Base-by-base conservation (phyloP, 192 early-diverging fungal species). In the Piromyces finnis region DNA sequence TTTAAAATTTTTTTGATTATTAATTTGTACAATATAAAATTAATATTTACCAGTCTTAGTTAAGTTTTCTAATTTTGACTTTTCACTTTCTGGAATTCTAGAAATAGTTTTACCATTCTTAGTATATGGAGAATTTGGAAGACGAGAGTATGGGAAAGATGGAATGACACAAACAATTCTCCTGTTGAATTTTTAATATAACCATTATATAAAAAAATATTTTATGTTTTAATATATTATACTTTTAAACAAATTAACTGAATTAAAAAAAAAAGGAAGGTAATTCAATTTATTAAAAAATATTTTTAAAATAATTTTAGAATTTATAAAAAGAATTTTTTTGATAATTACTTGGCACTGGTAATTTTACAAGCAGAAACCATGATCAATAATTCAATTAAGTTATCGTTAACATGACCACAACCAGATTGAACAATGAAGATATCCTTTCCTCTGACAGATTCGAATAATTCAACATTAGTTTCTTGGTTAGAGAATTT, bases 401-500 rank as follows among this genome's bases (percentile, higher is more conserved):
- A 77, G 18, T 79, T 78, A 39, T 81, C 80, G 80, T 81, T 81
- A 26, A 81, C 80, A 32, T 22, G 77, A 15, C 80, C 80, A 78
- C 80, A 81, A 30, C 29, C 80, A 78, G 85, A 91, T 86, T 95
- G 92, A 35, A 98, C 89, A 86, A 98, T 96, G 87, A 93, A 98
- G 78, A 96, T 95, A 83, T 96, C 95, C 82, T 93, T 89, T 81
- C 94, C 93, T 81, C 96, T 90, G 37, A 97, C 95, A 78, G 91
- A 92, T 84, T 96, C 94, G 78, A 90, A 90, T 81, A 98, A 93
- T 83, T 95, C 94, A n/a, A 98, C 94, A 83, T 93, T 96, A 37
- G 95, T 96, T 84, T 98, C 97, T 84, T 92, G 91, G 88, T 98
- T 98, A 32, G 93, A 91, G 81, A 97, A 98, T 87, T 98, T 98